phyloP scores from a whole-genome alignment of 139 green algal species.

The Mychonastes homosphaera region DNA sequence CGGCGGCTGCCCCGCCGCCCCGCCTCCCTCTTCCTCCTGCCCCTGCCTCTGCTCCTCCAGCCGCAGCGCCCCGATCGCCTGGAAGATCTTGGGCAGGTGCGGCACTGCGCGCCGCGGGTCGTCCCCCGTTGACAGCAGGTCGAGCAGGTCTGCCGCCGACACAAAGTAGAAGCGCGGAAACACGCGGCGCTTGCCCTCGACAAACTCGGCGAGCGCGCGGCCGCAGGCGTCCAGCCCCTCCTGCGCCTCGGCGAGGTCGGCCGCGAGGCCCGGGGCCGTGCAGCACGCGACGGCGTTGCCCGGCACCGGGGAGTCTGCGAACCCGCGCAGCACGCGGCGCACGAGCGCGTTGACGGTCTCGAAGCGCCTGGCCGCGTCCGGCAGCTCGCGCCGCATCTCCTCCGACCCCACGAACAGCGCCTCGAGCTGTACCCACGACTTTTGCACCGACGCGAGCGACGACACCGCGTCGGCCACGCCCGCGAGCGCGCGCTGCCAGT shows the following conservation, averaged over 20 bases:
- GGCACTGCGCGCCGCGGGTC: slow-evolving; percentile 61
- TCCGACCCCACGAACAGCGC: slow-evolving; percentile 77
- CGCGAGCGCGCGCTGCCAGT: slow-evolving; percentile 77
- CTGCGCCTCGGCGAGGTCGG: neutral
- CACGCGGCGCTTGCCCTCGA: slow-evolving; percentile 66
- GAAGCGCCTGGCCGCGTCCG: slow-evolving; percentile 64
- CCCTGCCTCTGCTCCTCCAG: no score
- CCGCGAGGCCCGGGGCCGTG: neutral
- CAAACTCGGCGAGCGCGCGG: slow-evolving; percentile 73
- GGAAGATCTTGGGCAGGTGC: slow-evolving; percentile 86
- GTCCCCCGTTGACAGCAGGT: slow-evolving; percentile 80
- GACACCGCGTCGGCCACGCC: slow-evolving; percentile 59
- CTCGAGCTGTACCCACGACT: slow-evolving; percentile 45
- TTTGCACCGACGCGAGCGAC: neutral
- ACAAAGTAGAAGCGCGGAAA: slow-evolving; percentile 85
- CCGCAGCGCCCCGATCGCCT: slow-evolving; percentile 77
- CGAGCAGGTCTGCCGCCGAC: slow-evolving; percentile 66
- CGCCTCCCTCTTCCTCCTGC: no score
- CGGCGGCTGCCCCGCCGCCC: slow-evolving; percentile 28
- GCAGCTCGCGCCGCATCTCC: slow-evolving; percentile 83
- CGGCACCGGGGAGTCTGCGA: neutral
- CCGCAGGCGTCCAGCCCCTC: slow-evolving; percentile 71
- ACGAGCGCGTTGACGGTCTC: slow-evolving; percentile 65
- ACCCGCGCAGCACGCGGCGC: slow-evolving; percentile 33
- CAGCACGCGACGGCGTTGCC: neutral